A percentile compares a stretch with the other conserved stretches of the same genome.
Evolutionary conservation across 2,329 filamentous ascomycete species (phyloP).

Genomic region (Colletotrichum neosansevieriae): DNA sequence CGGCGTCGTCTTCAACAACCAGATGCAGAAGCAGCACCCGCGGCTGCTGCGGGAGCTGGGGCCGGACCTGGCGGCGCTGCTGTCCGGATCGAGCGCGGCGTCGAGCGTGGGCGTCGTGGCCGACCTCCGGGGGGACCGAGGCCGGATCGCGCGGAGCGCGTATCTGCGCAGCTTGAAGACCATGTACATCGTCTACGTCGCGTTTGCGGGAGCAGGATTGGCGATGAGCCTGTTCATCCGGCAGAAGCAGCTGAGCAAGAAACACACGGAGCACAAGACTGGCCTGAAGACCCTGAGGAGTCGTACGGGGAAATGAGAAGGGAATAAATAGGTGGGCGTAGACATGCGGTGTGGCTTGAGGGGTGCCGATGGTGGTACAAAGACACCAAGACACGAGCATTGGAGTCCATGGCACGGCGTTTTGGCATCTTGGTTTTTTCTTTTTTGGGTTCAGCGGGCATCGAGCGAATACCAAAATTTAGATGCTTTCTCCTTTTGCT

Average conservation of each 20-base stretch:
- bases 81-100: conserved; percentile 72
- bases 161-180: conserved; percentile 63
- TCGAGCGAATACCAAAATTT: conserved; percentile 30
- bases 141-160: conserved; percentile 55
- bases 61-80: conserved; percentile 58
- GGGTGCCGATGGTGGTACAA: neutral
- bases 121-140: conserved; percentile 60
- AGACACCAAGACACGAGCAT: neutral
- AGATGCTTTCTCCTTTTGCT: neutral
- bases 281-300: conserved; percentile 59
- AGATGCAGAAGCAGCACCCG: conserved; percentile 54
- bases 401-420: conserved; percentile 10
- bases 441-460: conserved; percentile 5
- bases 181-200: conserved; percentile 71
- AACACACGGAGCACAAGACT: conserved; percentile 70
- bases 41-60: conserved; percentile 64
- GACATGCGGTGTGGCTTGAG: neutral
- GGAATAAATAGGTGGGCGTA: no score
- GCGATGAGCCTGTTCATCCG: conserved; percentile 61
- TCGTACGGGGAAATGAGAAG: conserved; percentile 24
- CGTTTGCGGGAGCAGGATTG: conserved; percentile 61
- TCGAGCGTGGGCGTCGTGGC: conserved; percentile 70
- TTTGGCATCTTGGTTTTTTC: neutral
- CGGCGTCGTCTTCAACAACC: conserved; percentile 53
- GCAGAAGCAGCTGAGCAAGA: conserved; percentile 63